A percentile compares a stretch with the other conserved stretches of the same genome.
These are phyloP conservation scores for Pseudocercospora musae DNA, from an alignment of 2,329 filamentous ascomycete genomes.

Conservation along the genomic window DNA sequence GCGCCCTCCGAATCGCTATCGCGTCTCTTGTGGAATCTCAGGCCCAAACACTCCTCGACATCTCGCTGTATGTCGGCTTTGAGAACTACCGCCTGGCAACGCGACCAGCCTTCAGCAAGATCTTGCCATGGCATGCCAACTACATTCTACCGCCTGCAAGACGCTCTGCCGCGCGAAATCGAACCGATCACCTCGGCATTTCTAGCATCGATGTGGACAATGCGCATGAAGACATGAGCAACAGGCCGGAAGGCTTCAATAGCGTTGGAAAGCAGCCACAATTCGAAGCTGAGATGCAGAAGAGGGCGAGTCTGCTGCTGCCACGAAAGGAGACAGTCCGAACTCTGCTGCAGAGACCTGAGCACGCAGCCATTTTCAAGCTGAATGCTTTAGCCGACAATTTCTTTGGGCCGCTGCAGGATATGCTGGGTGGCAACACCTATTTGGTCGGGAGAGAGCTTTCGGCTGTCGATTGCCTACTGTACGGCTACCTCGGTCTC, in stretches of 20 bases:
- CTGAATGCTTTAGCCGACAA: constrained; percentile 69
- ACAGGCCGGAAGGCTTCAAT: constrained; percentile 30
- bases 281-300: constrained; percentile 35
- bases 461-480: constrained; percentile 72
- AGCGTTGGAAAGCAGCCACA: constrained; percentile 30
- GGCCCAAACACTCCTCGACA: constrained; percentile 74
- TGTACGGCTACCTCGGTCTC: constrained; percentile 73
- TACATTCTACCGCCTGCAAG: constrained; percentile 78
- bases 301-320: constrained; percentile 49
- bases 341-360: constrained; percentile 61
- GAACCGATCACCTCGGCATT: constrained; percentile 56
- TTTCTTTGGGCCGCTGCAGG: constrained; percentile 68
- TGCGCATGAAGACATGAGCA: constrained; percentile 39
- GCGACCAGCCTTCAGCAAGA: constrained; percentile 72
- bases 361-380: constrained; percentile 70
- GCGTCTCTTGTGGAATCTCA: constrained; percentile 64
- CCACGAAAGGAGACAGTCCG: constrained; percentile 58
- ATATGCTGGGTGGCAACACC: constrained; percentile 54
- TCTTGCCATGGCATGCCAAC: constrained; percentile 82
- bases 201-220: constrained; percentile 46
- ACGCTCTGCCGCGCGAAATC: constrained; percentile 65
- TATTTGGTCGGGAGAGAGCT: constrained; percentile 57
- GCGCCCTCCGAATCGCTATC: constrained; percentile 42
- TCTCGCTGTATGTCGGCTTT: constrained; percentile 85
- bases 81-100: constrained; percentile 79